Percentiles rank a stretch among this genome's conserved stretches.
These are phyloP conservation scores for Lactifluus pinguis DNA, from an alignment of 768 basidiomycete genomes.

Conservation along the genomic window DNA sequence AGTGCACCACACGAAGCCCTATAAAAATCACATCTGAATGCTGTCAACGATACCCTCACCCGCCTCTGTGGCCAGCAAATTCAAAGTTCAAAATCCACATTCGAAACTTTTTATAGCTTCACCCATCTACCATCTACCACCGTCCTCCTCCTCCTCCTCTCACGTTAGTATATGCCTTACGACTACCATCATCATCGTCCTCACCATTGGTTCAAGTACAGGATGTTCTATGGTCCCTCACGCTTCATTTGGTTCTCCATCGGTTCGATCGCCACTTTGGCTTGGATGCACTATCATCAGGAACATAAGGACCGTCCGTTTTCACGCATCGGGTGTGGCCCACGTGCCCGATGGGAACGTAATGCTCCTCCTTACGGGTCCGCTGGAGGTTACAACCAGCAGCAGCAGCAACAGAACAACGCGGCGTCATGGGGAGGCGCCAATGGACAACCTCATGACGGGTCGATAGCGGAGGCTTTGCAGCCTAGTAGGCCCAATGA, in stretches of 20 bases:
- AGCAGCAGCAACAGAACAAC: neutral
- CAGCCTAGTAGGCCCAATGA: neutral
- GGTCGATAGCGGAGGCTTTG: neutral
- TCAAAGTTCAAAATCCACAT: too few relatives aligned
- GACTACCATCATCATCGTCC: neutral
- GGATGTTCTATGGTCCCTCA: conserved; percentile 31
- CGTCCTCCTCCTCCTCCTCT: too few relatives aligned
- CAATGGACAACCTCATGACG: too few relatives aligned
- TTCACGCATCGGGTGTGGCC: conserved; percentile 28
- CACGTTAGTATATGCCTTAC: neutral
- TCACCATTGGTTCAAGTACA: neutral
- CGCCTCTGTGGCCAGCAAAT: too few relatives aligned
- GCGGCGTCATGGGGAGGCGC: neutral
- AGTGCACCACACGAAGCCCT: neutral
- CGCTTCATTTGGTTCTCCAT: conserved; percentile 62
- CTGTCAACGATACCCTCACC: too few relatives aligned
- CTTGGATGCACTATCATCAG: conserved; percentile 30
- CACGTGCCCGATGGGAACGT: conserved; percentile 24
- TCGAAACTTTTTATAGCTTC: too few relatives aligned
- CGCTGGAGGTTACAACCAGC: neutral
- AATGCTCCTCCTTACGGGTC: neutral
- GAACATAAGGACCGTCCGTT: conserved; percentile 22
- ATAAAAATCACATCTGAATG: neutral
- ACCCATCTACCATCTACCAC: too few relatives aligned
- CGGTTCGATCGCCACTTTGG: conserved; percentile 39